Evolutionary conservation across 192 early-diverging fungal genomes (phyloP).

Genomic region (Coemansia sp.): DNA sequence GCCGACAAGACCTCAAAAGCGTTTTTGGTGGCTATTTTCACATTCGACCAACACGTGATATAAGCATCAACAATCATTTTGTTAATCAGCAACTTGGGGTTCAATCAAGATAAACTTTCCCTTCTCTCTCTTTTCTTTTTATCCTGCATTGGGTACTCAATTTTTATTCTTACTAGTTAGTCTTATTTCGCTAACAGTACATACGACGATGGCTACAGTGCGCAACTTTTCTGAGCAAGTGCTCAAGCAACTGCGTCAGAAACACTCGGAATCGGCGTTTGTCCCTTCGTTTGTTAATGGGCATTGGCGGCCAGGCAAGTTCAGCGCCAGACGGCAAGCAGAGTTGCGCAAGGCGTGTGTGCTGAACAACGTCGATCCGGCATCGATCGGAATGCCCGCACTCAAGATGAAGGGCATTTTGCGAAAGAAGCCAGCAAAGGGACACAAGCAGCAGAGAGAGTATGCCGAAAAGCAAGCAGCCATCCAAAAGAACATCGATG

Average conservation of each 20-base stretch:
- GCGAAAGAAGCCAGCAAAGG: slow-evolving; percentile 56
- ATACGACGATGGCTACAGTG: slow-evolving; percentile 38
- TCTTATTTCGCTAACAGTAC: neutral
- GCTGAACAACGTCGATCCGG: slow-evolving; percentile 53
- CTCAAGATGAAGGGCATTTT: slow-evolving; percentile 37
- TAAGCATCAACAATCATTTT: too few species aligned
- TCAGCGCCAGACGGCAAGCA: slow-evolving; percentile 60
- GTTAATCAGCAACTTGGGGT: too few species aligned
- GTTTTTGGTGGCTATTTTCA: too few species aligned
- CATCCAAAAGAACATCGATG: slow-evolving; percentile 49
- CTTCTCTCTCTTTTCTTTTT: neutral
- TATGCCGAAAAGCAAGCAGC: slow-evolving; percentile 43
- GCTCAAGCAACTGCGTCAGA: slow-evolving; percentile 26
- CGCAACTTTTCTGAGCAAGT: slow-evolving; percentile 40
- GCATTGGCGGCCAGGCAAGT: slow-evolving; percentile 55
- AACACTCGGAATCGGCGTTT: slow-evolving; percentile 40
- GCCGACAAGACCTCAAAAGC: too few species aligned
- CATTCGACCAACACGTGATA: too few species aligned
- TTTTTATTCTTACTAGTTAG: too few species aligned
- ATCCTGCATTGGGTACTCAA: neutral
- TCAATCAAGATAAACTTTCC: too few species aligned
- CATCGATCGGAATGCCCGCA: slow-evolving; percentile 56
- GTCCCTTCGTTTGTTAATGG: slow-evolving; percentile 46
- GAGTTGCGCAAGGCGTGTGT: slow-evolving; percentile 68
- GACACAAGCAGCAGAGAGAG: slow-evolving; percentile 54